Base-by-base conservation (phyloP, 2,329 filamentous ascomycete genomes). In the Epichloe brachyelytri region DNA sequence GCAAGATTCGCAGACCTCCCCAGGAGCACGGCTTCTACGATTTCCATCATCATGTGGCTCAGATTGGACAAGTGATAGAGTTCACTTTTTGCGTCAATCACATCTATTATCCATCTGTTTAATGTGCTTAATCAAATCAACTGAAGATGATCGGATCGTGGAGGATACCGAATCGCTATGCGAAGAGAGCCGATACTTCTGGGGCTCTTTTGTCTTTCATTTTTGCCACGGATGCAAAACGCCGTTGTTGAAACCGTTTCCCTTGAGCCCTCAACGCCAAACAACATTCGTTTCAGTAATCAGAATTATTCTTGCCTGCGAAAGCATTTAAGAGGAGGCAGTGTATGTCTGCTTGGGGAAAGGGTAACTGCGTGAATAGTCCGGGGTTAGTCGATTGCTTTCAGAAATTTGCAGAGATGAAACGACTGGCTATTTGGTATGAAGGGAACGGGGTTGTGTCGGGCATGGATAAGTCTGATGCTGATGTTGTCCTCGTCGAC, bases 321-420 rank as follows among this genome's bases (percentile, higher is more conserved):
- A 55, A 51, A 57, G 56, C 48, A 55, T 58, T 59, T 63, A 68
- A 51, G 70, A 62, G 44, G 71, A 71, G 56, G 75, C 65, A 60
- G 76, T 69, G 71, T 88, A 91, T 58, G 79, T 73, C 71, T 90
- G 81, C 78, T 91, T 90, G 63, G 86, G 86, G 75, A 82, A 86
- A 59, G 87, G 87, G 75, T 82, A 90, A 59, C 86, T 89, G 65
- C 17, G 33, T 17, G 5, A 19, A 43, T 47, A 46, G 50, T 51
- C 52, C 3, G 2, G 36, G 14, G 39, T 57, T 26, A 57, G 55
- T 47, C 37, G 30, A 39, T 45, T 43, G 39, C 38, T 36, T 41
- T 49, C 19, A 15, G 5, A 50, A 50, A 49, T 38, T 33, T 43
- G 50, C 48, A 38, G n/a, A 44, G 30, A 49, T 43, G 39, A 17